Base-by-base conservation (phyloP, 169 alveolate species). In the Babesia divergens region DNA sequence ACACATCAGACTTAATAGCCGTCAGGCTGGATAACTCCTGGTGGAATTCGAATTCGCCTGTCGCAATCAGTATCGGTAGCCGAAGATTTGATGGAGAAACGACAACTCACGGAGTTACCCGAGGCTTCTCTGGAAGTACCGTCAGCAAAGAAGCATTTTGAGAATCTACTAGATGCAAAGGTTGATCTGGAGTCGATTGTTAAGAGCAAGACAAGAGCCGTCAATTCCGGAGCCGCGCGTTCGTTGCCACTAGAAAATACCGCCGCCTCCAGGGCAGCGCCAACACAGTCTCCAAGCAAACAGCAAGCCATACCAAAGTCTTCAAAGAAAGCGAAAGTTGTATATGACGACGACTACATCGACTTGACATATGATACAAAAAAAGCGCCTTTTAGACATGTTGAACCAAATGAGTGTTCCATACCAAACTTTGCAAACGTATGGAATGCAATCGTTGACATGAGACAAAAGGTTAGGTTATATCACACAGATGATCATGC, bases 361-460 rank as follows among this genome's bases (percentile, higher is more conserved):
- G 70, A 55, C 14, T 38, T 60, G 37, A 44, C 22, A 6, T 55
- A 77, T 28, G 82, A 67, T 18, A 51, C 65, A 46, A 77, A 77
- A 29, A 59, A 9, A 11, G 52, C 53, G 37, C 67, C 75, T 46
- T 77, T 77, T 46, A 47, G 76, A 13, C 60, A 64, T 28, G 75
- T 77, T 26, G 82, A 40, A 18, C 64, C 53, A 14, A 64, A 50
- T 37, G 70, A 54, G 29, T 47, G 79, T 62, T 34, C 44, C 28
- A 69, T 80, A 8, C 84, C 83, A 6, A 80, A 80, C 74, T 80
- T 80, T 29, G 55, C 83, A 18, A 80, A 80, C 47, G 74, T 67
- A 13, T 80, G 88, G 88, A 80, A 80, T 59, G 84, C 83, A 13
- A 80, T 80, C 29, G 88, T 71, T 20, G 71, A 56, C 38, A 80